phyloP scores from a whole-genome alignment of 2,329 filamentous ascomycete genomes.

The Diaporthe citriasiana region DNA sequence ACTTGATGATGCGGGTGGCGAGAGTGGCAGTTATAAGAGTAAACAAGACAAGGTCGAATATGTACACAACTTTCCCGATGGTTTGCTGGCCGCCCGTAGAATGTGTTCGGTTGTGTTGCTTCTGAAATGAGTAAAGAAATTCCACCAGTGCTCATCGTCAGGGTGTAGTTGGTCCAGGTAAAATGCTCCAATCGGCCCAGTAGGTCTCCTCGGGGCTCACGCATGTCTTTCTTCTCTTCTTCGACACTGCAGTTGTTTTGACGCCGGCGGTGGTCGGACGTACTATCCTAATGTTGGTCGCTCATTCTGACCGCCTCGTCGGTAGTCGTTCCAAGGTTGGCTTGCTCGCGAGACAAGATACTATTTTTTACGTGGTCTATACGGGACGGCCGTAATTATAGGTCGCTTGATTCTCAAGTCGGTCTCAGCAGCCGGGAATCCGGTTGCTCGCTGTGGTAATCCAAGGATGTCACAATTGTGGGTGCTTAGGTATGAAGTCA shows the following conservation, averaged over 20 bases:
- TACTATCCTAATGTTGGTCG: neutral
- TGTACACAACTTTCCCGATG: conserved; percentile 5
- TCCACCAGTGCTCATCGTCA: conserved; percentile 13
- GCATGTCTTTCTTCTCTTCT: neutral
- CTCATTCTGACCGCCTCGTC: neutral
- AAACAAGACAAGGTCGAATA: conserved; percentile 11
- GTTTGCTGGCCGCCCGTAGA: conserved; percentile 20
- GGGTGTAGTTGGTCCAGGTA: conserved; percentile 12
- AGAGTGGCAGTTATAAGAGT: neutral
- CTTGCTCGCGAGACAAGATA: neutral
- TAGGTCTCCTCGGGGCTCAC: neutral
- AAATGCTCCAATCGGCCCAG: conserved; percentile 16
- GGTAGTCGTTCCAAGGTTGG: neutral
- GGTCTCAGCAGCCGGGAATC: neutral
- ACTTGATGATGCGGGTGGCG: conserved; percentile 6
- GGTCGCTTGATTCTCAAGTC: neutral
- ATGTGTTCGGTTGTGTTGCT: conserved; percentile 5
- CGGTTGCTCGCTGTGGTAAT: neutral
- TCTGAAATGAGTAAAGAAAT: conserved; percentile 5
- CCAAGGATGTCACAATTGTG: conserved; percentile 23
- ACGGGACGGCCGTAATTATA: neutral
- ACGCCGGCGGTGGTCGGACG: conserved; percentile 11
- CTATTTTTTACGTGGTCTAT: neutral
- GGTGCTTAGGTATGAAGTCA: conserved; percentile 31
- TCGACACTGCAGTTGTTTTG: neutral